Base-by-base conservation (phyloP, 352 stramenopile species). In the Globisporangium nagaii region DNA sequence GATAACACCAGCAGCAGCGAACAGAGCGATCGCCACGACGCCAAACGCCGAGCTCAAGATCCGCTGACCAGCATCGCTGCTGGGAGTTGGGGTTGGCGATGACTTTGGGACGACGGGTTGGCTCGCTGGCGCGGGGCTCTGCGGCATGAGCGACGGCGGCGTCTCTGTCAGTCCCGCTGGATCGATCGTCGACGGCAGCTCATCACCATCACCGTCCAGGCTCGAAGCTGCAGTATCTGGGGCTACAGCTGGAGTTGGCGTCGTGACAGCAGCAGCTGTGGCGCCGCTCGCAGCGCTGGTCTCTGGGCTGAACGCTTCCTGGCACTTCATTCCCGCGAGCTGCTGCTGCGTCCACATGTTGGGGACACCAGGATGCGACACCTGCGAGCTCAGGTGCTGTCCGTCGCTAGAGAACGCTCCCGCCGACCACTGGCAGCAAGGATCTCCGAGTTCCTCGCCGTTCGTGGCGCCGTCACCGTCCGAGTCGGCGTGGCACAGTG, bases 371-470 rank as follows among this genome's bases (percentile, higher is more conserved):
- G 68, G 68, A 25, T 76, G 68, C 5, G 68, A 66, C 1, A 71
- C 34, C 20, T 62, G 31, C 11, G 32, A 17, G 1, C 34, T 37
- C 10, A 53, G 22, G 13, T 60, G 34, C 22, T 17, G 24, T 9
- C 13, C 9, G 22, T 15, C 27, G 13, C 40, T 53, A 24, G 31
- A 34, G n/a, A n/a, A n/a, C 11, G 43, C 19, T 9, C 12, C 28
- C n/a, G n/a, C n/a, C 10, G 45, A 60, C 84, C 84, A 97, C 8
- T 58, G 56, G 58, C 89, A 97, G 62, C 84, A 89, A 11, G 86
- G 84, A 53, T 97, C 89, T 10, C 85, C 88, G 0, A 97, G 68
- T 54, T 97, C 89, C 64, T 94, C 68, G 3, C 89, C 89, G 56
- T 97, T 97, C 3, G 81, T 95, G 3, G 75, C 70, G 2, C 88